These are phyloP conservation scores for Pseudogymnoascus sp. DNA, from an alignment of 2,329 filamentous ascomycete species.

Conservation along the genomic window DNA sequence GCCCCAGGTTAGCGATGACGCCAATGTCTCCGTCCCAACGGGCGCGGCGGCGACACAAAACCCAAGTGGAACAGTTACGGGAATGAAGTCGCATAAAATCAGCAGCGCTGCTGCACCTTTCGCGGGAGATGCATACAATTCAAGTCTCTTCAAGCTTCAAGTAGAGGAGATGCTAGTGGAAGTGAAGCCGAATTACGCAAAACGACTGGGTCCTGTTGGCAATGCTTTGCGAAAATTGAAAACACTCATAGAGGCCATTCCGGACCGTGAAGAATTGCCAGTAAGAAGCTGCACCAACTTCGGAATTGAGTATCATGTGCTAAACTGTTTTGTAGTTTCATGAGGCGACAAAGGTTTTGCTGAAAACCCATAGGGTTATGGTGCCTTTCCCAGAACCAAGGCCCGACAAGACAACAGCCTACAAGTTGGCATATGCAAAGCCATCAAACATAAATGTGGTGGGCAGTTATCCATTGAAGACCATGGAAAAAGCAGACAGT, in stretches of 20 bases:
- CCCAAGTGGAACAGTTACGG: conserved; percentile 20
- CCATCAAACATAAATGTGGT: conserved; percentile 77
- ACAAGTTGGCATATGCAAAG: conserved; percentile 70
- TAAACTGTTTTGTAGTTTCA: conserved; percentile 41
- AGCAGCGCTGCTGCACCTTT: conserved; percentile 31
- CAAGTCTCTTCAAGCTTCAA: conserved; percentile 59
- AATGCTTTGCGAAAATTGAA: conserved; percentile 46
- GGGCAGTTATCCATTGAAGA: conserved; percentile 75
- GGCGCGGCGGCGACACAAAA: conserved; percentile 11
- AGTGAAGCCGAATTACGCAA: conserved; percentile 49
- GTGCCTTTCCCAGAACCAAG: conserved; percentile 80
- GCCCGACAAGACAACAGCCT: conserved; percentile 66
- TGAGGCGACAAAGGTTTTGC: conserved; percentile 59
- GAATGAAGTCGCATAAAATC: conserved; percentile 3
- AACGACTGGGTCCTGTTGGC: conserved; percentile 44
- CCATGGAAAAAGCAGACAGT: conserved; percentile 56
- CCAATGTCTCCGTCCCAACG: conserved; percentile 10
- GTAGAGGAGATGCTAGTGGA: conserved; percentile 54
- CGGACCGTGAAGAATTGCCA: conserved; percentile 38
- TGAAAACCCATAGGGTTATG: conserved; percentile 57
- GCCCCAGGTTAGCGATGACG: conserved; percentile 13
- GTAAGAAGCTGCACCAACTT: conserved; percentile 23
- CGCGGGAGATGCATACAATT: conserved; percentile 44
- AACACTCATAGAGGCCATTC: conserved; percentile 46
- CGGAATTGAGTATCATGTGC: background rate